Evolutionary conservation across 306 rosid genomes (phyloP).

Genomic region (Prinsepia uniflora): DNA sequence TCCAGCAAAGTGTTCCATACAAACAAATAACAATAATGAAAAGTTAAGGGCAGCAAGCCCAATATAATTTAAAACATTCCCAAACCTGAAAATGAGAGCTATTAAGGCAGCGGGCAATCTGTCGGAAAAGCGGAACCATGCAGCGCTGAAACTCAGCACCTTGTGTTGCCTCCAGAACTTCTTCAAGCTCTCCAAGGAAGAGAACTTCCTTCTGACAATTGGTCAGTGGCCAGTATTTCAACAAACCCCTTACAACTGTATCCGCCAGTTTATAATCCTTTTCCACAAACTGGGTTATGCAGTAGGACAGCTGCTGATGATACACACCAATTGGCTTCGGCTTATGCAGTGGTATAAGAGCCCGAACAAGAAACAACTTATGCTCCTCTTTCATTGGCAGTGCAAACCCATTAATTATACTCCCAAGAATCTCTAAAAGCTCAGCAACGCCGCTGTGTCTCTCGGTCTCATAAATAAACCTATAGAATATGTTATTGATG

Average conservation of each 20-base stretch:
- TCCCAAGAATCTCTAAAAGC: constrained; percentile 96
- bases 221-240: constrained; percentile 93
- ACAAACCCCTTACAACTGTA: constrained; percentile 78
- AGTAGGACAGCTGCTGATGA: constrained; percentile 91
- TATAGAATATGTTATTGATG: constrained; percentile 81
- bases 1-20: neutral
- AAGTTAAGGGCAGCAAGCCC: neutral
- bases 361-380: constrained; percentile 81
- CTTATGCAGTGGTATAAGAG: constrained; percentile 87
- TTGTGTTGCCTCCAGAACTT: constrained; percentile 93
- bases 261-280: constrained; percentile 95
- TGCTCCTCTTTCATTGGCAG: constrained; percentile 99
- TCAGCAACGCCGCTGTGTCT: constrained; percentile 83
- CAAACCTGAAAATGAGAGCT: constrained; percentile 93
- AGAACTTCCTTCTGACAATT: constrained; percentile 96
- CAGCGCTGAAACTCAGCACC: constrained; percentile 84
- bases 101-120: constrained; percentile 89
- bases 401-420: constrained; percentile 94
- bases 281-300: constrained; percentile 93
- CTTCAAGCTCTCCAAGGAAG: constrained; percentile 95
- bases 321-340: constrained; percentile 60
- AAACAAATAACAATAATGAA: neutral
- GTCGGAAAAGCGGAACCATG: constrained; percentile 92
- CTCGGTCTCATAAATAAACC: constrained; percentile 88
- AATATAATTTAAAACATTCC: constrained; percentile 15